phyloP scores from a whole-genome alignment of 2,329 filamentous ascomycete species.

The Myriosclerotinia scirpicola region DNA sequence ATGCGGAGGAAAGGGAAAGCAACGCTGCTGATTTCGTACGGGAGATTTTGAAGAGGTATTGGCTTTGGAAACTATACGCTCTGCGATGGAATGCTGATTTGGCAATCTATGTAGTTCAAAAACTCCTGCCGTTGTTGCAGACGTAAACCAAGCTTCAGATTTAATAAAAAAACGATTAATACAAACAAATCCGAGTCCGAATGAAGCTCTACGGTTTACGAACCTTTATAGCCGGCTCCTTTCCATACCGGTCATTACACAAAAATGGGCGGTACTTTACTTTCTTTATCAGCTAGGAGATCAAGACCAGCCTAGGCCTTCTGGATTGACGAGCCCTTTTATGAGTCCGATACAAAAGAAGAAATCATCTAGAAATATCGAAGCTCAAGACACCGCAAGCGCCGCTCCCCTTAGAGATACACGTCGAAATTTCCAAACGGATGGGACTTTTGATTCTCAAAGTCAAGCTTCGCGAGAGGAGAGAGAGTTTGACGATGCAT shows the following conservation, averaged over 20 bases:
- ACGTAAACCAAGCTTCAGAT: conserved; percentile 87
- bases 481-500: conserved; percentile 46
- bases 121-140: conserved; percentile 42
- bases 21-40: conserved; percentile 54
- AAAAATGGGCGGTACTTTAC: conserved; percentile 97
- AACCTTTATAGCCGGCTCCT: conserved; percentile 88
- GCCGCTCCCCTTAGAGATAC: conserved; percentile 16
- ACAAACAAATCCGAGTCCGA: conserved; percentile 69
- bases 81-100: conserved; percentile 21
- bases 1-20: conserved; percentile 67
- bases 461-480: conserved; percentile 45
- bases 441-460: conserved; percentile 34
- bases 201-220: conserved; percentile 78
- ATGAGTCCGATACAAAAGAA: conserved; percentile 37
- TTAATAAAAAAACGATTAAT: conserved; percentile 87
- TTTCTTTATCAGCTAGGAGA: conserved; percentile 79
- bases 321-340: conserved; percentile 38
- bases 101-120: conserved; percentile 32
- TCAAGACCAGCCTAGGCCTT: conserved; percentile 28
- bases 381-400: conserved; percentile 18
- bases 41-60: conserved; percentile 46
- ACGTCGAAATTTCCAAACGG: conserved; percentile 28
- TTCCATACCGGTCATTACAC: conserved; percentile 85
- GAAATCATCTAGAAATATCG: background rate
- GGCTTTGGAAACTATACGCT: background rate